Evolutionary conservation across 768 basidiomycete genomes (phyloP).

Genomic region (Sarcodon sp.): DNA sequence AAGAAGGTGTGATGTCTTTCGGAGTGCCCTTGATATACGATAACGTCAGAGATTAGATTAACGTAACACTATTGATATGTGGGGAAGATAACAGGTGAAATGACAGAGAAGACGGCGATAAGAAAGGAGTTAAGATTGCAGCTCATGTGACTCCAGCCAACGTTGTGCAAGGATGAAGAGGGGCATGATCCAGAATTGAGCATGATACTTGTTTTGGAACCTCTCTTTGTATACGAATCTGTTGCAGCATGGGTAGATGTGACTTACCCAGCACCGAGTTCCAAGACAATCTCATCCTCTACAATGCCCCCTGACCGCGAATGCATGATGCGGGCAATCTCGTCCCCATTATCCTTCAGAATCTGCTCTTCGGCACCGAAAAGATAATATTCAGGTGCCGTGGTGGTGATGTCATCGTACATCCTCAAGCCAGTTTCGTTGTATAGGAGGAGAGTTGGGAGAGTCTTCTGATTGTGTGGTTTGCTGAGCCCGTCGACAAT

Average conservation of each 20-base stretch:
- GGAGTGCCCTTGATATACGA: slow-evolving; percentile 43
- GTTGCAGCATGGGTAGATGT: background rate
- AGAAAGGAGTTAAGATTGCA: too few relatives aligned
- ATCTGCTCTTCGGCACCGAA: slow-evolving; percentile 85
- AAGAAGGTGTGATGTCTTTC: slow-evolving; percentile 83
- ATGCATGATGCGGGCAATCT: slow-evolving; percentile 71
- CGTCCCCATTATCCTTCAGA: slow-evolving; percentile 53
- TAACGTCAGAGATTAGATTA: background rate
- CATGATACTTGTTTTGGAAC: background rate
- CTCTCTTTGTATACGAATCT: too few relatives aligned
- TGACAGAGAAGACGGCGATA: too few relatives aligned
- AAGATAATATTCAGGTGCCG: slow-evolving; percentile 77
- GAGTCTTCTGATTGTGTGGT: slow-evolving; percentile 38
- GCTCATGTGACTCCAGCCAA: too few relatives aligned
- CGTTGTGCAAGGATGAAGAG: too few relatives aligned
- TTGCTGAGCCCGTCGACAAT: slow-evolving; percentile 44
- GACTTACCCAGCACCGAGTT: slow-evolving; percentile 89
- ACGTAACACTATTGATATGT: too few relatives aligned
- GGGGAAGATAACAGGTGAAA: too few relatives aligned
- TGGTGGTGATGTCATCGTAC: slow-evolving; percentile 77
- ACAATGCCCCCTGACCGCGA: slow-evolving; percentile 17
- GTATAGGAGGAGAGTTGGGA: slow-evolving; percentile 82
- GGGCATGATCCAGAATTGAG: too few relatives aligned
- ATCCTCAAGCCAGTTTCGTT: slow-evolving; percentile 75
- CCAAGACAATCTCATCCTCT: slow-evolving; percentile 54